Conservation (phyloP, 768 basidiomycete species). For the Chalciporus sphaerocephalus region DNA sequence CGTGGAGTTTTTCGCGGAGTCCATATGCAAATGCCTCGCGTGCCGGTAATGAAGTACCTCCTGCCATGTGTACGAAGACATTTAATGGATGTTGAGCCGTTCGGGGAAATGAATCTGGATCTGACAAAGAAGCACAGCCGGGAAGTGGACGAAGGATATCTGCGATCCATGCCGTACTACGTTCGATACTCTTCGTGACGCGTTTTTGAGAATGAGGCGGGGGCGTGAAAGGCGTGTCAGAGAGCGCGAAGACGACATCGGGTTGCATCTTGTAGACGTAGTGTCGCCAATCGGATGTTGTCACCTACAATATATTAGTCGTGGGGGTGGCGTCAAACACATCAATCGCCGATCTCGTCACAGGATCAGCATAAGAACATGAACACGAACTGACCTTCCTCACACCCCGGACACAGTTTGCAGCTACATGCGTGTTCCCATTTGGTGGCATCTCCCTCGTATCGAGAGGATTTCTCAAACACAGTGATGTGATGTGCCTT, state of each 20-base stretch:
- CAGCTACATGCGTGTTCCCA: constrained; percentile 52
- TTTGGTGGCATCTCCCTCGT: constrained; percentile 69
- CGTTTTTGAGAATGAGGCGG: constrained; percentile 76
- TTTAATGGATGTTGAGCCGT: constrained; percentile 31
- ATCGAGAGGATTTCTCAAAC: constrained; percentile 63
- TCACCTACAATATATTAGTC: no score
- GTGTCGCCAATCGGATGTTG: constrained; percentile 49
- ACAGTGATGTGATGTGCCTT: constrained; percentile 53
- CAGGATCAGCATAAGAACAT: not conserved
- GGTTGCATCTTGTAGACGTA: constrained; percentile 54
- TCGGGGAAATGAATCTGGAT: not conserved
- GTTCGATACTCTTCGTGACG: constrained; percentile 68
- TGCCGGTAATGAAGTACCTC: constrained; percentile 51
- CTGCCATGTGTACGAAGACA: constrained; percentile 68
- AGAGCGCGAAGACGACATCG: constrained; percentile 67
- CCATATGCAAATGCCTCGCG: constrained; percentile 59
- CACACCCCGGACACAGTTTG: constrained; percentile 62
- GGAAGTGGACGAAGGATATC: constrained; percentile 42
- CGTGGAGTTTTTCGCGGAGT: constrained; percentile 53
- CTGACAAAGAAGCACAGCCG: not conserved
- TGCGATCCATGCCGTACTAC: constrained; percentile 61
- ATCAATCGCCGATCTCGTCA: not conserved
- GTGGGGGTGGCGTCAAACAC: no score
- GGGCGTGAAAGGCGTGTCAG: constrained; percentile 62
- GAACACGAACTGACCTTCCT: constrained; percentile 50